Evolutionary conservation across 352 stramenopile species (phyloP), one percentile per base, ranked within the genome.

Genomic region (Pythium folliculosum): DNA sequence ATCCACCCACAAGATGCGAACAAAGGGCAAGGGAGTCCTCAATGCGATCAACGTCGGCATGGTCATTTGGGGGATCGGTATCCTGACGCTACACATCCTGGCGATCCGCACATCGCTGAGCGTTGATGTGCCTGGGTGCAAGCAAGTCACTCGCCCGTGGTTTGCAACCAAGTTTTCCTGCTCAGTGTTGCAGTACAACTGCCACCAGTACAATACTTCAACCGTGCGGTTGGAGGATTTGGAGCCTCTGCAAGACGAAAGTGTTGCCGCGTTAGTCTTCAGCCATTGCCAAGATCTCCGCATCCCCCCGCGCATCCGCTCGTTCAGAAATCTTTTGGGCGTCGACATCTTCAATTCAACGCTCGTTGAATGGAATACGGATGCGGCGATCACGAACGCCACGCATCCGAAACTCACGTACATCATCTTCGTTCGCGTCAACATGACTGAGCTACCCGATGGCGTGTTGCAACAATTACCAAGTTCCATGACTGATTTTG

Each of bases 331-430:
- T 32, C 48, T 81, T 5, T 45, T 81, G 1, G 71, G 74, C 19
- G 52, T 78, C 43, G 71, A 81, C 25, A 67, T 78, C n/a, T 70
- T 71, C 65, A 81, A 81, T 44, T 69, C 53, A 27, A 78, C 74
- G 48, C 44, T 80, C 40, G 44, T 56, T 8, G 40, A 60, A 21
- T 80, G 74, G 74, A 45, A 22, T 7, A 13, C 14, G 0, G 60
- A 75, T 1, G 74, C 72, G 6, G 71, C 63, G 8, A 65, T 77
- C 22, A 62, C 63, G 6, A 53, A 54, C 5, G 25, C 12, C n/a
- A 63, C 58, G 0, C 72, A 78, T 25, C 44, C 30, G 14, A 54
- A 65, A 22, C 63, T 80, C 45, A 58, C 60, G 27, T 80, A 72
- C 48, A 16, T 70, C 14, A 38, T 72, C 13, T 32, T 80, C 13